Evolutionary conservation across 495 filamentous ascomycete genomes (phyloP).

Genomic region (Penicillium roqueforti): DNA sequence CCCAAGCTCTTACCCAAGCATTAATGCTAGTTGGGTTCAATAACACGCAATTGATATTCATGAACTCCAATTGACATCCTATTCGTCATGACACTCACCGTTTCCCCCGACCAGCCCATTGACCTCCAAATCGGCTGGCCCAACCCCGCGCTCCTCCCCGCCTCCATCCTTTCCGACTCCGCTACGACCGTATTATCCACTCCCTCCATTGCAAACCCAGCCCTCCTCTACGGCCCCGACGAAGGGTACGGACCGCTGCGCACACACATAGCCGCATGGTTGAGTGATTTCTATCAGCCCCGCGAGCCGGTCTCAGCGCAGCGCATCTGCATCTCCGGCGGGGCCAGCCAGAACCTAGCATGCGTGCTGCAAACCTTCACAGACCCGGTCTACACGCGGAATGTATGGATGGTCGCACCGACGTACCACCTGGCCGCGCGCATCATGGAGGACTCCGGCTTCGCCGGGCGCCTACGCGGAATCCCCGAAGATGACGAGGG

Average conservation of each 20-base stretch:
- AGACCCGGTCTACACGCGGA: slow-evolving; percentile 68
- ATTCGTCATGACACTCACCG: slow-evolving; percentile 2
- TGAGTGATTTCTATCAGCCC: slow-evolving; percentile 57
- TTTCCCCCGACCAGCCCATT: slow-evolving; percentile 36
- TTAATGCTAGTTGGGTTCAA: neutral
- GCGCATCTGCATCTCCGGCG: slow-evolving; percentile 76
- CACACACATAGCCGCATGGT: slow-evolving; percentile 62
- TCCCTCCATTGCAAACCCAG: slow-evolving; percentile 50
- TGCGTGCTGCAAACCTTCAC: slow-evolving; percentile 70
- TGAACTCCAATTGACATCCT: neutral
- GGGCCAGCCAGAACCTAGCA: slow-evolving; percentile 71
- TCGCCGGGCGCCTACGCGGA: slow-evolving; percentile 55
- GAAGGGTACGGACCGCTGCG: slow-evolving; percentile 65
- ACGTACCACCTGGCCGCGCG: slow-evolving; percentile 74
- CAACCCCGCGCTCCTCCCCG: slow-evolving; percentile 64
- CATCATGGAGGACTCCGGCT: slow-evolving; percentile 76
- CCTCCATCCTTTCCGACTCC: slow-evolving; percentile 50
- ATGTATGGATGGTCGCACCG: slow-evolving; percentile 75
- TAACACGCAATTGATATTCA: neutral
- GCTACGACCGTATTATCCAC: slow-evolving; percentile 53
- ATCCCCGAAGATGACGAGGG: slow-evolving; percentile 74
- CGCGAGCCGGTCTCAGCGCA: slow-evolving; percentile 37
- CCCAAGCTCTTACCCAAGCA: neutral
- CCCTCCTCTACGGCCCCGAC: slow-evolving; percentile 74
- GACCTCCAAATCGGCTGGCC: slow-evolving; percentile 73